Percentiles rank a stretch among this genome's conserved stretches.
Evolutionary conservation across 2,329 filamentous ascomycete species (phyloP).

Genomic region (Sphaerulina vaccinii): DNA sequence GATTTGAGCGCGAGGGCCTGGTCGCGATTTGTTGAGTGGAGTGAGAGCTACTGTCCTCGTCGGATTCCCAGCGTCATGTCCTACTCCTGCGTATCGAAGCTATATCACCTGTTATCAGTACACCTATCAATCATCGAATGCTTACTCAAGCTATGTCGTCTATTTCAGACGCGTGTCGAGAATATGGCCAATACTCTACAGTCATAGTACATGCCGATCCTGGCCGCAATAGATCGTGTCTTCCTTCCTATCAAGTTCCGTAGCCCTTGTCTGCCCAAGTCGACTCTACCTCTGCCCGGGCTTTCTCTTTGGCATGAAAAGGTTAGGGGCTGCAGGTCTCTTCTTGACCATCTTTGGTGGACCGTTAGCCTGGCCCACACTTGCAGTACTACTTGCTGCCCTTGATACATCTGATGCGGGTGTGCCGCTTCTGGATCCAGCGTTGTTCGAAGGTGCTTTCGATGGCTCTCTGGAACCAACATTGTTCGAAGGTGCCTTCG

Average conservation of each 20-base stretch:
- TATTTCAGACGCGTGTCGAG: not conserved
- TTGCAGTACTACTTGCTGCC: slow-evolving; percentile 3
- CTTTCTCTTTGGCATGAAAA: slow-evolving; percentile 23
- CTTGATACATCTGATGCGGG: slow-evolving; percentile 1
- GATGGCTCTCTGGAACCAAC: not conserved
- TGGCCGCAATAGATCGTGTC: not conserved
- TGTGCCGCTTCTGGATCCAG: not conserved
- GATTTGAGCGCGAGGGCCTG: too few relatives aligned
- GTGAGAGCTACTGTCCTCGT: too few relatives aligned
- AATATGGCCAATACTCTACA: not conserved
- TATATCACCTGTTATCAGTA: not conserved
- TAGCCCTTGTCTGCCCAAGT: not conserved
- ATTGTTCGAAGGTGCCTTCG: not conserved
- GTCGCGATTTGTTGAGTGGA: too few relatives aligned
- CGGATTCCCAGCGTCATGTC: not conserved
- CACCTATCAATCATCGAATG: not conserved
- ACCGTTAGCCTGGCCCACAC: not conserved
- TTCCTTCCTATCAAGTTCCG: not conserved
- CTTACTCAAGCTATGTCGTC: not conserved
- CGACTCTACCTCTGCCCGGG: slow-evolving; percentile 8
- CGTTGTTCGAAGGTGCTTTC: not conserved
- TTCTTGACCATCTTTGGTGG: slow-evolving; percentile 17
- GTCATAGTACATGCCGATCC: not conserved
- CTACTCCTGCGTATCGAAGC: not conserved
- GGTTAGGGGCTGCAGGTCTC: slow-evolving; percentile 9